A percentile compares a stretch with the other conserved stretches of the same genome.
Evolutionary conservation across 805 yeast genomes (phyloP).

Genomic region (Kluyveromyces siamensis): DNA sequence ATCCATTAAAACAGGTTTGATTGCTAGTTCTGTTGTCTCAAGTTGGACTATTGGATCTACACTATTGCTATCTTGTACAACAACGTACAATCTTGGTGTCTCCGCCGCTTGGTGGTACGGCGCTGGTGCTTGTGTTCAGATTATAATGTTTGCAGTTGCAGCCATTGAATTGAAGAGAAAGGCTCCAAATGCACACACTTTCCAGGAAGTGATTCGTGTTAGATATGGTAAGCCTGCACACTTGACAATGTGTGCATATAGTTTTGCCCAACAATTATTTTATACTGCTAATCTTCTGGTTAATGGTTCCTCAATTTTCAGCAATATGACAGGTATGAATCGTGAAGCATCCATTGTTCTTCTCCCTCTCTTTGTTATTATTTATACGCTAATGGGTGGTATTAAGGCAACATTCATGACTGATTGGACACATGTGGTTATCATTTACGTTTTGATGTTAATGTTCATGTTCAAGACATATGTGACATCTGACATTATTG

Average conservation of each 20-base stretch:
- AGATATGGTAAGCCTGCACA: constrained; percentile 36
- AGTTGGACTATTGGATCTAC: constrained; percentile 33
- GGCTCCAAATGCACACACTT: constrained; percentile 33
- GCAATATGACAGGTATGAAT: constrained; percentile 36
- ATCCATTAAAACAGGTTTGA: constrained; percentile 34
- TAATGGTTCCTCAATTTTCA: constrained; percentile 38
- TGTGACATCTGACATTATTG: constrained; percentile 27
- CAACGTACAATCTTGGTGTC: constrained; percentile 26
- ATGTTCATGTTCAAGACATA: constrained; percentile 30
- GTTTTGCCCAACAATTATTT: constrained; percentile 33
- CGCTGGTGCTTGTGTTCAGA: constrained; percentile 21
- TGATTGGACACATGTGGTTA: constrained; percentile 42
- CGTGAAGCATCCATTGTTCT: constrained; percentile 38
- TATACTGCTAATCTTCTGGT: constrained; percentile 34
- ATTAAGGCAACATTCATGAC: constrained; percentile 44
- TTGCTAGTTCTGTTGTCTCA: constrained; percentile 36
- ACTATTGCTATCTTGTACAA: constrained; percentile 24
- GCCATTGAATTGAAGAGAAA: constrained; percentile 31
- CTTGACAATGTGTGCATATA: constrained; percentile 31
- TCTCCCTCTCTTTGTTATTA: constrained; percentile 40
- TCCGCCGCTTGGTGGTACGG: constrained; percentile 26
- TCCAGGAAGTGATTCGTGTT: constrained; percentile 33
- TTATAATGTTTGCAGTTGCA: constrained; percentile 29
- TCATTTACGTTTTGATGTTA: constrained; percentile 33
- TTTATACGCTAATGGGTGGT: constrained; percentile 45